Conservation (phyloP, 1,284 basidiomycete genomes). For the Tylopilus orsonianus region DNA sequence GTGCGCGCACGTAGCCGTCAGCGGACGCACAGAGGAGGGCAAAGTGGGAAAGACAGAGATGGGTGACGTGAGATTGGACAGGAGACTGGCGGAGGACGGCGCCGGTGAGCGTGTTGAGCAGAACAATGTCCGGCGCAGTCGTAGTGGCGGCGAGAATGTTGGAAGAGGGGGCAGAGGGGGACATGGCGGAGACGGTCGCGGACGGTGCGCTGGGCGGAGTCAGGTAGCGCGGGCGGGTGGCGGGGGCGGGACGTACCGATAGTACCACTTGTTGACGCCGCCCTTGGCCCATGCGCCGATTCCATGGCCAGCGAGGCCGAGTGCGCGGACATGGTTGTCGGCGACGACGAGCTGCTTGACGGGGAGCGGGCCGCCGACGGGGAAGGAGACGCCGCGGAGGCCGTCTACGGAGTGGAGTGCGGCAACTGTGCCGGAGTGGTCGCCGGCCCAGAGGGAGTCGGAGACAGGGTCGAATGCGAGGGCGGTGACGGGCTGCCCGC, state of each 20-base stretch:
- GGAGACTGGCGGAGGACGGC: conserved; percentile 58
- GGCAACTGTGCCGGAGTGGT: conserved; percentile 68
- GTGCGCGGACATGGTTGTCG: conserved; percentile 72
- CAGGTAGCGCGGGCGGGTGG: neutral
- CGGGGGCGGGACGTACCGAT: conserved; percentile 46
- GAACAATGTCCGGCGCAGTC: conserved; percentile 59
- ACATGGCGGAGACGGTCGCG: conserved; percentile 57
- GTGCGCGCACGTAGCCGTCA: conserved; percentile 82
- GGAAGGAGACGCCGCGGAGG: conserved; percentile 76
- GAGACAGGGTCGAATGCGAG: conserved; percentile 89
- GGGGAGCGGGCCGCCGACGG: conserved; percentile 58
- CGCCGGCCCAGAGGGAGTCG: conserved; percentile 88
- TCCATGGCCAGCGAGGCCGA: conserved; percentile 56
- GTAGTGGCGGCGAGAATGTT: conserved; percentile 66
- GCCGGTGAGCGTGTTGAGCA: conserved; percentile 79
- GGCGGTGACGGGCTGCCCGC: conserved; percentile 59
- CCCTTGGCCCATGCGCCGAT: conserved; percentile 78
- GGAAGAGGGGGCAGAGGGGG: conserved; percentile 50
- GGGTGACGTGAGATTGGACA: conserved; percentile 57
- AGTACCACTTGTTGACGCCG: conserved; percentile 80
- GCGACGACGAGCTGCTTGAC: conserved; percentile 75
- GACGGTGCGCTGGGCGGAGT: conserved; percentile 14
- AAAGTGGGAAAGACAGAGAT: conserved; percentile 65
- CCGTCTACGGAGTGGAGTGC: conserved; percentile 73
- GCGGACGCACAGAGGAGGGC: conserved; percentile 74